Conservation (phyloP, 2,329 filamentous ascomycete species). For the Coniella vitis region DNA sequence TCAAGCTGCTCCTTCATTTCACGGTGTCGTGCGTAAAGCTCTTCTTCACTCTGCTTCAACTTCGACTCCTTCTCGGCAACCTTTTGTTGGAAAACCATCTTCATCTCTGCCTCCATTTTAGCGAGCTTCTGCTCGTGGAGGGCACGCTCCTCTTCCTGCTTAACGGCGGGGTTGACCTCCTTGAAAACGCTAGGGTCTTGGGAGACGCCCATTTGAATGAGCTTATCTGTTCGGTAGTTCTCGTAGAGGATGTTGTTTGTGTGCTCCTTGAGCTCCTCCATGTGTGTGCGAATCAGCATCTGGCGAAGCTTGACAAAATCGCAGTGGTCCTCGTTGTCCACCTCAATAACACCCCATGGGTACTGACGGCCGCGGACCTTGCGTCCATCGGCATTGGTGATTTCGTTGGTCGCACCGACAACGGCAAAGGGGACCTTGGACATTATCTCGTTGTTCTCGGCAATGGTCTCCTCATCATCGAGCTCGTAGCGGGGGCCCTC, state of each 20-base stretch:
- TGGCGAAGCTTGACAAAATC: constrained; percentile 99
- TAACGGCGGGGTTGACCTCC: constrained; percentile 99
- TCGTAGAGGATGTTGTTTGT: constrained; percentile 99
- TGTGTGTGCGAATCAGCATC: constrained; percentile 99
- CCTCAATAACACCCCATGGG: constrained; percentile 97
- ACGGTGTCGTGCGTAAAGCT: constrained; percentile 93
- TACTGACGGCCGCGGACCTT: constrained; percentile 94
- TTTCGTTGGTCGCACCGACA: constrained; percentile 93
- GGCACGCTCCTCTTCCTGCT: constrained; percentile 97
- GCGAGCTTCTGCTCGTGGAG: constrained; percentile 99
- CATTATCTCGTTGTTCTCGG: constrained; percentile 99
- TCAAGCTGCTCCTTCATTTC: constrained; percentile 99
- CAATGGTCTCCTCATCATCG: constrained; percentile 98
- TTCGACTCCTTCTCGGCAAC: constrained; percentile 99
- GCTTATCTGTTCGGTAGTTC: constrained; percentile 99
- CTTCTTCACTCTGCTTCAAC: constrained; percentile 97
- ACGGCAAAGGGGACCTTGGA: constrained; percentile 98
- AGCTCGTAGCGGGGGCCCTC: constrained; percentile 97
- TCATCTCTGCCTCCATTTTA: constrained; percentile 99
- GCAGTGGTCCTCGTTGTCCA: constrained; percentile 99
- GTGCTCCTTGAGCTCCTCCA: constrained; percentile 99
- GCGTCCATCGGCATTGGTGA: constrained; percentile 83
- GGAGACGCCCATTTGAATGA: constrained; percentile 95
- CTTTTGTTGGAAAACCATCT: constrained; percentile 99
- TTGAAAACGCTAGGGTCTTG: constrained; percentile 99